Conservation (phyloP, 768 basidiomycete genomes). For the Leccinum truebloodii region DNA sequence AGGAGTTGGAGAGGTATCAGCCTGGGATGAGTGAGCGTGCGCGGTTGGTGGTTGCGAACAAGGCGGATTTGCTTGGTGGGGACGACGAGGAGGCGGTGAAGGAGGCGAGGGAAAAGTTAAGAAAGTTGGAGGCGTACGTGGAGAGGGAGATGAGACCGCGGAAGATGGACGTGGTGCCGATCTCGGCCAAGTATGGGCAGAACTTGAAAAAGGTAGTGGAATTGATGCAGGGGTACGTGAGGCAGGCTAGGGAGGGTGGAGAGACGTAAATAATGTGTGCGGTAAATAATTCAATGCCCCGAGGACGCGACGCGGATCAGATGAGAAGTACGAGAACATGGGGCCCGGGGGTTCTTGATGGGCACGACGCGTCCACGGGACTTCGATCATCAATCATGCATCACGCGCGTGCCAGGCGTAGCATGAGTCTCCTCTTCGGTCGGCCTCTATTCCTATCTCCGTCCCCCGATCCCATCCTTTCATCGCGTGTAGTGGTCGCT, state of each 20-base stretch:
- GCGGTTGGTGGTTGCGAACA: slow-evolving; percentile 88
- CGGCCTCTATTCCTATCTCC: neutral
- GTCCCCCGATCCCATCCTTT: neutral
- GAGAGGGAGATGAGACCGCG: slow-evolving; percentile 40
- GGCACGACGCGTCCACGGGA: neutral
- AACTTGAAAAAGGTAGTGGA: slow-evolving; percentile 73
- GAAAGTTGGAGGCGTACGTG: slow-evolving; percentile 57
- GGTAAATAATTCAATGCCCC: neutral
- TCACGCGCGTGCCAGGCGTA: neutral
- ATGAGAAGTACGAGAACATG: neutral
- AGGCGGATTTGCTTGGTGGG: slow-evolving; percentile 80
- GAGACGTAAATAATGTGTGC: neutral
- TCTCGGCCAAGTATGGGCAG: slow-evolving; percentile 84
- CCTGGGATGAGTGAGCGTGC: slow-evolving; percentile 75
- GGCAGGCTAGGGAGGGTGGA: slow-evolving; percentile 41
- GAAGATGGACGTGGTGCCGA: slow-evolving; percentile 69
- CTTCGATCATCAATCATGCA: neutral
- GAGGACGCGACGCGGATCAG: neutral
- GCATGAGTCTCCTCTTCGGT: neutral
- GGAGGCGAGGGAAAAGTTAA: slow-evolving; percentile 58
- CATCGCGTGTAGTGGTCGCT: neutral
- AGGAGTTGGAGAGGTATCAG: slow-evolving; percentile 85
- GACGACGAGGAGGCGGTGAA: slow-evolving; percentile 49
- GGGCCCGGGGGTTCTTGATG: neutral
- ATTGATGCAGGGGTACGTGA: slow-evolving; percentile 67